Percentiles rank a stretch among this genome's conserved stretches.
phyloP scores from a whole-genome alignment of 192 early-diverging fungal species.

The Podila minutissima region DNA sequence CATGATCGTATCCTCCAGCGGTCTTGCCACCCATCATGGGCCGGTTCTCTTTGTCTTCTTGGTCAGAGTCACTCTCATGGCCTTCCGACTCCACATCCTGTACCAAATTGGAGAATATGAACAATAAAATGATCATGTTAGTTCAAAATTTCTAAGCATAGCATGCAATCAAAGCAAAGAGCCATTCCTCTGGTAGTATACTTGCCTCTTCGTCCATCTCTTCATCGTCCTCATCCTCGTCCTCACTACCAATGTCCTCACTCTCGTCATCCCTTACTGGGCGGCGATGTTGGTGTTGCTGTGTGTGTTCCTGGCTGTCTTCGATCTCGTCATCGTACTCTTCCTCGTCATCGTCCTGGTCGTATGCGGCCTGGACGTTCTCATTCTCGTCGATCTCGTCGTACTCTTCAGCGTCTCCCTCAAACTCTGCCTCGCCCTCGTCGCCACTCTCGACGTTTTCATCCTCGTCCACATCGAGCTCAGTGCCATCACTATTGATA shows the following conservation, averaged over 20 bases:
- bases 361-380: not conserved
- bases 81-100: conserved; percentile 3
- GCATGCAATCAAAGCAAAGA: not conserved
- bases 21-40: conserved; percentile 38
- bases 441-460: conserved; percentile 16
- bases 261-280: conserved; percentile 12
- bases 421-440: conserved; percentile 5
- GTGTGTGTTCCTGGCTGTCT: not conserved
- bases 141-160: no score
- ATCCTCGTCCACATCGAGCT: conserved; percentile 19
- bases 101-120: not conserved
- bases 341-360: conserved; percentile 38
- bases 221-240: conserved; percentile 19
- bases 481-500: conserved; percentile 31
- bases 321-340: conserved; percentile 17
- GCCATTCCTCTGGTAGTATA: not conserved
- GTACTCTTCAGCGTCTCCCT: conserved; percentile 2
- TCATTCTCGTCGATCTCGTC: not conserved
- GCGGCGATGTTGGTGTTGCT: not conserved
- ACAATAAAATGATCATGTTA: no score
- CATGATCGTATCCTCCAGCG: conserved; percentile 8
- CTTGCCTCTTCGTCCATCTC: not conserved
- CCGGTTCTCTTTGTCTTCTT: conserved; percentile 25
- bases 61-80: conserved; percentile 19
- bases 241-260: conserved; percentile 31